Conservation (phyloP, 2,329 filamentous ascomycete species). For the Mariannaea sp. region DNA sequence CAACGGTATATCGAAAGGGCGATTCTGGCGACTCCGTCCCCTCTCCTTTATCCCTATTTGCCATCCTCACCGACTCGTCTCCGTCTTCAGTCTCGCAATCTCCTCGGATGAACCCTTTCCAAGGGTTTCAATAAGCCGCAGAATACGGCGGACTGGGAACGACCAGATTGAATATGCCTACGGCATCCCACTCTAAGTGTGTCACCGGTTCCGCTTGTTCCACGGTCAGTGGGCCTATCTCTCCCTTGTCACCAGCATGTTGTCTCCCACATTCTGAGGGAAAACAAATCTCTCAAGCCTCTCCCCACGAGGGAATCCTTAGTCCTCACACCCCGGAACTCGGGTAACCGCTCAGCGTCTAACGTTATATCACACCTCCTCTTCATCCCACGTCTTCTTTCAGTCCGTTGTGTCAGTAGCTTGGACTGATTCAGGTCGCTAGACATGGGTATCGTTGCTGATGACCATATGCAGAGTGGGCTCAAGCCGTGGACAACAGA, state of each 20-base stretch:
- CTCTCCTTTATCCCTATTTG: too few relatives aligned
- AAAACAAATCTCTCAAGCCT: conserved; percentile 12
- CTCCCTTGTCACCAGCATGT: conserved; percentile 26
- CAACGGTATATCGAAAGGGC: too few relatives aligned
- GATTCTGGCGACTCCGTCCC: too few relatives aligned
- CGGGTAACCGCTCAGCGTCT: conserved; percentile 10
- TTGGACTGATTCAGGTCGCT: conserved; percentile 1
- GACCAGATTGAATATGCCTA: conserved; percentile 22
- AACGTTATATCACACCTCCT: not conserved
- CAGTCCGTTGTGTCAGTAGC: conserved; percentile 1
- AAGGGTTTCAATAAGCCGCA: conserved; percentile 3
- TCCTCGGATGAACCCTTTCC: too few relatives aligned
- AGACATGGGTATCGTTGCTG: conserved; percentile 20
- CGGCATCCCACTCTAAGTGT: conserved; percentile 12
- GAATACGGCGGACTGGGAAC: not conserved
- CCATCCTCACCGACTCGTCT: too few relatives aligned
- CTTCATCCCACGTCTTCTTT: conserved; percentile 19
- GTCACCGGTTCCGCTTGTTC: conserved; percentile 2
- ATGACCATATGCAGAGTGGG: not conserved
- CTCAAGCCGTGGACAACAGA: too few relatives aligned
- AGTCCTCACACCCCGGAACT: conserved; percentile 16
- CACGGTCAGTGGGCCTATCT: conserved; percentile 19
- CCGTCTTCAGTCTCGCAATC: too few relatives aligned
- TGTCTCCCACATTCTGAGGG: conserved; percentile 18
- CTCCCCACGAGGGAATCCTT: conserved; percentile 25